Conservation (phyloP, 495 filamentous ascomycete species). For the Tuber indicum region DNA sequence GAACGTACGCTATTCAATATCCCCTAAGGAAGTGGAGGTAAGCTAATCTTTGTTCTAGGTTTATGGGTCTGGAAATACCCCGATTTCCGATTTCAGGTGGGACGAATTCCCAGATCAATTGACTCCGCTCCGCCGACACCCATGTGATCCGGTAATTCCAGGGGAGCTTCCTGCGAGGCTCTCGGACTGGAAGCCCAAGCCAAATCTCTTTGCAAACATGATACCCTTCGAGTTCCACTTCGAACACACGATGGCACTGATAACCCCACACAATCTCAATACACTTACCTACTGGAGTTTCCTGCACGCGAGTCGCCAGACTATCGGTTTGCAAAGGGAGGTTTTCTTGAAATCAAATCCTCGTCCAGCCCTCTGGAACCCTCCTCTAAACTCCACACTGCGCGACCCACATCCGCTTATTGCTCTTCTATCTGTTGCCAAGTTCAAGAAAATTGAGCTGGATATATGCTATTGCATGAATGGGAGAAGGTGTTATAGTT, state of each 20-base stretch:
- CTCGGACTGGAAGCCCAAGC: constrained; percentile 9
- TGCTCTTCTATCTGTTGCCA: constrained; percentile 18
- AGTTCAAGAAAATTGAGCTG: constrained; percentile 15
- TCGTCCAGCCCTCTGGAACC: constrained; percentile 4
- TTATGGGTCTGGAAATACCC: constrained; percentile 35
- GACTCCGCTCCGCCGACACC: constrained; percentile 11
- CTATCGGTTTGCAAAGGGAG: background rate
- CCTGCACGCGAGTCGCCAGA: background rate
- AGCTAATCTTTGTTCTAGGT: constrained; percentile 15
- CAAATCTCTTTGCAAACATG: constrained; percentile 21
- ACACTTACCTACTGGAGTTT: background rate
- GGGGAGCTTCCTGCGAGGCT: background rate
- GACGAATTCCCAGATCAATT: constrained; percentile 11
- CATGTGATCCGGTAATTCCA: constrained; percentile 7
- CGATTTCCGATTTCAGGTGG: constrained; percentile 19
- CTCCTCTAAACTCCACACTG: constrained; percentile 19
- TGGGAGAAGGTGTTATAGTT: constrained; percentile 23
- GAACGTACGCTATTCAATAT: constrained; percentile 6
- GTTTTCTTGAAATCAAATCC: background rate
- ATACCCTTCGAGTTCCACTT: constrained; percentile 24
- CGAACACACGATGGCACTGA: constrained; percentile 17
- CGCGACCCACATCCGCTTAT: constrained; percentile 34
- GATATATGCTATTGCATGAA: constrained; percentile 27
- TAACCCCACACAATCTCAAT: constrained; percentile 12
- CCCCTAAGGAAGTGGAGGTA: background rate